A percentile compares a stretch with the other conserved stretches of the same genome.
phyloP scores from a whole-genome alignment of 2,329 filamentous ascomycete species.

The Trichoderma asperellum region DNA sequence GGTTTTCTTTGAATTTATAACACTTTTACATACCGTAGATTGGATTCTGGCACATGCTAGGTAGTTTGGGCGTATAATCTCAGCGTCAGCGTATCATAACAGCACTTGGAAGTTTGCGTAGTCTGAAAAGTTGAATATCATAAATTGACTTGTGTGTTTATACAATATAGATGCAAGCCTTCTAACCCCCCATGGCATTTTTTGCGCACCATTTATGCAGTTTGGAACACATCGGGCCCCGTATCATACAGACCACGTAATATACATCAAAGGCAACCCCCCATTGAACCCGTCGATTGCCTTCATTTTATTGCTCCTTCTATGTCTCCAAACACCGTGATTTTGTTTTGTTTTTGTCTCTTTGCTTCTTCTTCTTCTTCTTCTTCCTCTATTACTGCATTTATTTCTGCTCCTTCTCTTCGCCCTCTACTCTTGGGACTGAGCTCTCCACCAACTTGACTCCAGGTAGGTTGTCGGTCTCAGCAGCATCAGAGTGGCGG shows the following conservation, averaged over 20 bases:
- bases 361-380: background rate
- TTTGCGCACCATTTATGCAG: constrained; percentile 21
- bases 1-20: background rate
- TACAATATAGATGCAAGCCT: constrained; percentile 25
- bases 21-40: background rate
- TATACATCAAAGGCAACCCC: constrained; percentile 29
- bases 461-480: constrained; percentile 29
- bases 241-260: background rate
- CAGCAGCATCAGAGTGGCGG: constrained; percentile 23
- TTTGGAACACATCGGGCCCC: constrained; percentile 20
- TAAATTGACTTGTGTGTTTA: background rate
- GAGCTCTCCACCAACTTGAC: constrained; percentile 27
- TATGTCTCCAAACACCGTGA: background rate
- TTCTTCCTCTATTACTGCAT: constrained; percentile 11
- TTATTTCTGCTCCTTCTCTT: constrained; percentile 31
- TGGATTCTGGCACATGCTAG: background rate
- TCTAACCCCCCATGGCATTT: constrained; percentile 23
- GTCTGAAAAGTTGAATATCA: constrained; percentile 11
- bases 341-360: background rate
- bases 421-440: constrained; percentile 34
- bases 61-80: background rate
- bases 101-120: background rate
- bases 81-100: background rate
- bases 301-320: constrained; percentile 2
- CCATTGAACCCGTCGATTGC: background rate